Evolutionary conservation across 163 green algal genomes (phyloP).

Genomic region (Chlamydomonas reinhardtii): DNA sequence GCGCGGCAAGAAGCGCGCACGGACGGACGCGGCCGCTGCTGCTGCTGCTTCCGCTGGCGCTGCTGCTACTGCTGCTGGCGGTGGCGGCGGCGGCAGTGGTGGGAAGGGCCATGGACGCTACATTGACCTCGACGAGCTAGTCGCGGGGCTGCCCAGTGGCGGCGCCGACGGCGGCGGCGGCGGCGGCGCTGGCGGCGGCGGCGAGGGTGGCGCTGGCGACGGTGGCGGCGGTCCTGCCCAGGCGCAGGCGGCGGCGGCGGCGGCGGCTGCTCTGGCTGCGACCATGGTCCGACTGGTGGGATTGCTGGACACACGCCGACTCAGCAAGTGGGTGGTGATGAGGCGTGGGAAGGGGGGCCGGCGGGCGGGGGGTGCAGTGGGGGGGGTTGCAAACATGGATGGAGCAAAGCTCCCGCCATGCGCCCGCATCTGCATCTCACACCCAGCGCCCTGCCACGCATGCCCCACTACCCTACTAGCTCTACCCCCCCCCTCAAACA

Average conservation of each 20-base stretch:
- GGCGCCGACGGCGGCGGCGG: neutral
- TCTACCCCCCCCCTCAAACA: neutral
- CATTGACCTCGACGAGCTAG: slow-evolving; percentile 30
- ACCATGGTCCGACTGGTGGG: neutral
- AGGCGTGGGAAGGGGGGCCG: too few species aligned
- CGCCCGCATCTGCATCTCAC: neutral
- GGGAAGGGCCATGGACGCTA: neutral
- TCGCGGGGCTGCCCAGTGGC: neutral
- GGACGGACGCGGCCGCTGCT: neutral
- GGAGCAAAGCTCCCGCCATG: neutral
- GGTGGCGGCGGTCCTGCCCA: too few species aligned
- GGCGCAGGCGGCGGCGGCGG: neutral
- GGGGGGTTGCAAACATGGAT: neutral
- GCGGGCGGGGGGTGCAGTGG: neutral
- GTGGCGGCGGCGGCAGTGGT: neutral
- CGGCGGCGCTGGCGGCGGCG: neutral
- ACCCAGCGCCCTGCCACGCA: too few species aligned
- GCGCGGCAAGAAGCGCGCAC: too few species aligned
- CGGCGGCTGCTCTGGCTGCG: neutral
- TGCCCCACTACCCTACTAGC: neutral
- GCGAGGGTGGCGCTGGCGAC: neutral
- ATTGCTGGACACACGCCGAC: slow-evolving; percentile 14
- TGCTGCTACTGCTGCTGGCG: too few species aligned
- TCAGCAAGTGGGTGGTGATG: slow-evolving; percentile 34
- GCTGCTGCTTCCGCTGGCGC: too few species aligned